Percentiles rank a stretch among this genome's conserved stretches.
phyloP scores from a whole-genome alignment of 768 basidiomycete genomes.

The Lyophyllum semitale region DNA sequence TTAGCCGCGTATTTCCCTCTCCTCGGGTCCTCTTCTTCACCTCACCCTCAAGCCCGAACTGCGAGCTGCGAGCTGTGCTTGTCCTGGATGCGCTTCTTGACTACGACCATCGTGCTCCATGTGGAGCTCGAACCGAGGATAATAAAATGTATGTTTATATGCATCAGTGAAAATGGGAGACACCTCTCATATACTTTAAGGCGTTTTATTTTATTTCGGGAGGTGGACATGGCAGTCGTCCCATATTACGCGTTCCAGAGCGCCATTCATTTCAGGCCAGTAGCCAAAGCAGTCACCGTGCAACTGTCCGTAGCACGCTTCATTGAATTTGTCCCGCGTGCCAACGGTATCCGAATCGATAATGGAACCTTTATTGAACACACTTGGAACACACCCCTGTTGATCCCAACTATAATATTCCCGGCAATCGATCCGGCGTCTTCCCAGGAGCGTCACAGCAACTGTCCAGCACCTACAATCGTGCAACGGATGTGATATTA shows the following conservation, averaged over 20 bases:
- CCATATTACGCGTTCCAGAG: background rate
- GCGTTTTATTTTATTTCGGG: background rate
- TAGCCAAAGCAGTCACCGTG: background rate
- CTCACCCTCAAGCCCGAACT: background rate
- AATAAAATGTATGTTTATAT: background rate
- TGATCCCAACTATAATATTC: background rate
- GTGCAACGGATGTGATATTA: no score
- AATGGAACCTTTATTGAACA: background rate
- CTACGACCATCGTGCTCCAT: background rate
- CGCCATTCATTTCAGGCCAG: background rate
- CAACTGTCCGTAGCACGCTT: background rate
- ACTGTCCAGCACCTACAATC: background rate
- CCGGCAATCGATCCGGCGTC: background rate
- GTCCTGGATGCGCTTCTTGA: background rate
- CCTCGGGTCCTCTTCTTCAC: background rate
- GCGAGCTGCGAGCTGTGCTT: background rate
- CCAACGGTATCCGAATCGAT: constrained; percentile 3
- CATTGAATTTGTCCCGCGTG: background rate
- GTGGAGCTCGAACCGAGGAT: background rate
- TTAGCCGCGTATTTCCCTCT: background rate
- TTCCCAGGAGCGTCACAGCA: background rate
- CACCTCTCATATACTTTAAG: background rate
- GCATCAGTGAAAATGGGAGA: background rate
- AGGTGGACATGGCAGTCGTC: background rate
- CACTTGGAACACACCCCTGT: background rate